Evolutionary conservation across 257 asterid genomes (phyloP).

Genomic region (Avicennia marina): DNA sequence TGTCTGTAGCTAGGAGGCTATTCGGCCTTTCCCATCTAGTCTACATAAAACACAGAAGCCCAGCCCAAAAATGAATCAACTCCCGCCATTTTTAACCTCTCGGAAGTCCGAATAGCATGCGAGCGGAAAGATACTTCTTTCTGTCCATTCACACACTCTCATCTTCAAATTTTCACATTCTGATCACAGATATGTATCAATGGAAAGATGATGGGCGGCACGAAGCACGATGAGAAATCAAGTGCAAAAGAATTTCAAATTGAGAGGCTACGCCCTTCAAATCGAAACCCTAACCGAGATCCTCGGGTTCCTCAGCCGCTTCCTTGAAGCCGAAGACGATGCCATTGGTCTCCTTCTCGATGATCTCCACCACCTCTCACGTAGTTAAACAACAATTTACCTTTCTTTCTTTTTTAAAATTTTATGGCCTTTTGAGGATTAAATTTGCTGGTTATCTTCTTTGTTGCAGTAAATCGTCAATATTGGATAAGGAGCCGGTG

Average conservation of each 20-base stretch:
- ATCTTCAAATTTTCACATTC: background rate
- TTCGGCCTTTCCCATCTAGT: too few relatives aligned
- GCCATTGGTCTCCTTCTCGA: slow-evolving; percentile 79
- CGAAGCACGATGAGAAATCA: slow-evolving; percentile 43
- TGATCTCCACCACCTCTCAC: slow-evolving; percentile 52
- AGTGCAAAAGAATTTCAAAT: slow-evolving; percentile 80
- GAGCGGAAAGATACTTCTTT: too few relatives aligned
- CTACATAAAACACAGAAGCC: too few relatives aligned
- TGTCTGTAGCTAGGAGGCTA: too few relatives aligned
- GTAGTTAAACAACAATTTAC: slow-evolving; percentile 10
- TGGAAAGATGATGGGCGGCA: slow-evolving; percentile 30
- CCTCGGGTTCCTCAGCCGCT: slow-evolving; percentile 55
- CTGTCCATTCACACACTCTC: too few relatives aligned
- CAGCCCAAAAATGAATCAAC: too few relatives aligned
- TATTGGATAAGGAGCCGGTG: slow-evolving; percentile 73
- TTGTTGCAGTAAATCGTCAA: slow-evolving; percentile 67
- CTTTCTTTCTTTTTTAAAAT: background rate
- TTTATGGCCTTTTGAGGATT: background rate
- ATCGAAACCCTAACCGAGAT: slow-evolving; percentile 73
- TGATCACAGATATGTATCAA: background rate
- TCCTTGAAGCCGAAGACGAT: slow-evolving; percentile 57
- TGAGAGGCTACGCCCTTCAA: slow-evolving; percentile 83
- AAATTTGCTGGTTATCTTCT: background rate
- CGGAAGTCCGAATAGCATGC: too few relatives aligned
- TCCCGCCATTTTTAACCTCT: too few relatives aligned